Percentiles rank a stretch among this genome's conserved stretches.
phyloP scores from a whole-genome alignment of 2,329 filamentous ascomycete species.

The Ramichloridium luteum region DNA sequence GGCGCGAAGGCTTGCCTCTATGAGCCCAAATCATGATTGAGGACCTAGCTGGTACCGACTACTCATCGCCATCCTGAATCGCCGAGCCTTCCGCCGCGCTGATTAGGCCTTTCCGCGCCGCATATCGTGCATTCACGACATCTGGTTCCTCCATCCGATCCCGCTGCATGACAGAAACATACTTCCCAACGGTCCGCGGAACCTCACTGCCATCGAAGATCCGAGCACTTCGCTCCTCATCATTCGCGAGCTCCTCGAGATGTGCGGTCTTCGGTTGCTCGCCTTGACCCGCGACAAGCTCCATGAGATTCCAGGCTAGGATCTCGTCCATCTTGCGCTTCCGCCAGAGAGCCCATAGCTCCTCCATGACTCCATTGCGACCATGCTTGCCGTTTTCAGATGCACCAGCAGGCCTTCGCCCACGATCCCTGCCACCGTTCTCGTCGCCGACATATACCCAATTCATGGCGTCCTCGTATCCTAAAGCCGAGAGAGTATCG shows the following conservation, averaged over 20 bases:
- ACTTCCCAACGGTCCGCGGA: conserved; percentile 43
- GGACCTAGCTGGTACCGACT: too few species aligned
- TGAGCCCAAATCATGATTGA: conserved; percentile 47
- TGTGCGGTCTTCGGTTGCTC: conserved; percentile 4
- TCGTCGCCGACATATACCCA: conserved; percentile 75
- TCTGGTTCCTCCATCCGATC: conserved; percentile 46
- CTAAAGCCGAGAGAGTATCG: conserved; percentile 28
- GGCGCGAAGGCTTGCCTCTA: conserved; percentile 73
- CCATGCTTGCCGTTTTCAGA: conserved; percentile 51
- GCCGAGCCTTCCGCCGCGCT: conserved; percentile 3
- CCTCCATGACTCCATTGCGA: conserved; percentile 53
- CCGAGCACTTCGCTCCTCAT: conserved; percentile 31
- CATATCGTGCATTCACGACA: conserved; percentile 50
- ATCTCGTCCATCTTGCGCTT: conserved; percentile 82
- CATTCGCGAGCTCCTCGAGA: neutral
- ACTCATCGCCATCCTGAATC: conserved; percentile 10
- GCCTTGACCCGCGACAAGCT: conserved; percentile 40
- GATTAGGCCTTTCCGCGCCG: conserved; percentile 37
- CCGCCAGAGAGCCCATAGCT: conserved; percentile 74
- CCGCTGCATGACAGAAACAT: conserved; percentile 45
- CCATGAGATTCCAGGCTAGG: conserved; percentile 61
- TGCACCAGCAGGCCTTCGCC: conserved; percentile 21
- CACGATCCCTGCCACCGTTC: conserved; percentile 23
- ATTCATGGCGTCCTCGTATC: conserved; percentile 47
- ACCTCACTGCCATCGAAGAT: conserved; percentile 48